Base-by-base conservation (phyloP, 305 asterid genomes). In the Salvia sclarea region DNA sequence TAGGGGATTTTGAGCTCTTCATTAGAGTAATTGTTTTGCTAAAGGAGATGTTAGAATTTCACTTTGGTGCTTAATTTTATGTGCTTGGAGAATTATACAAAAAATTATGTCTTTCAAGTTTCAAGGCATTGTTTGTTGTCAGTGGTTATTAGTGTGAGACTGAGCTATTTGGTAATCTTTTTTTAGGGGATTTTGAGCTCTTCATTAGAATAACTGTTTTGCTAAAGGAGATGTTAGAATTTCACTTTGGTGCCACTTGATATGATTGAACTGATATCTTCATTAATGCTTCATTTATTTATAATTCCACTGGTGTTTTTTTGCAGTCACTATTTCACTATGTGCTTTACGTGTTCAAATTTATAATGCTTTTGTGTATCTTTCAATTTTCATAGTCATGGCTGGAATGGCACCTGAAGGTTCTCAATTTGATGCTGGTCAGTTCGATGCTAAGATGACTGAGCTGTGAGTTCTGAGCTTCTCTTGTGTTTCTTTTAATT, bases 321-420 rank as follows among this genome's bases (percentile, higher is more conserved):
- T 14, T 30, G 24, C 64, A 24, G 31, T 57, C 6, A 35, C 37
- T 9, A 37, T 8, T 20, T 28, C 20, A 7, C 6, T 11, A 48
- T 33, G 13, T 49, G 8, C 13, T 37, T 2, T 40, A 14, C 20
- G 1, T 48, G 64, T 16, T 21, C 22, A 22, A 45, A n/a, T n/a
- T n/a, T 53, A 24, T 62, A 13, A 47, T 13, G 35, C 45, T 13
- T 33, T 18, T 65, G 24, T 16, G 33, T 22, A 22, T 18, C 18
- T 45, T 45, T 72, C 56, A 16, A 3, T 35, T 61, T 56, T 30
- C 48, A 66, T 80, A 87, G 91, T 77, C 77, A 90, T 90, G 93
- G 85, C 95, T 80, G 95, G 93, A 68, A 0, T 31, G 62, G 76
- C 87, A 62, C 83, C 90, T 16, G 96, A 90, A 65, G 90, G 95